Base-by-base conservation (phyloP, 2,329 filamentous ascomycete genomes). In the Aureobasidium sp. region DNA sequence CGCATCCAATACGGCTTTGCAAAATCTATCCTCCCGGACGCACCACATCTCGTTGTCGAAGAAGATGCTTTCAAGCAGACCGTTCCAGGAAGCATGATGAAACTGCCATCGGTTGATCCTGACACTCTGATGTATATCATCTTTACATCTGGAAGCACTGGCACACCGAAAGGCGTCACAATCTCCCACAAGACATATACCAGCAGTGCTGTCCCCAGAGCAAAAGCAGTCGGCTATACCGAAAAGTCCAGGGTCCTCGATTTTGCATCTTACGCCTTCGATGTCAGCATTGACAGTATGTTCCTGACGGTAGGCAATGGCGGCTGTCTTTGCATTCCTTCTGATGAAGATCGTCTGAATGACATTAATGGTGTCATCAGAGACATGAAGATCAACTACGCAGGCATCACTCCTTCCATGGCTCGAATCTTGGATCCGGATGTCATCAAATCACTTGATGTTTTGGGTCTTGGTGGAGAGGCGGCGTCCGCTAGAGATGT, bases 161-260 rank as follows among this genome's bases (percentile, higher is more conserved):
- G 68, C 9, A 66, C 66, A 11, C 67, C 70, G 5, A 71, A 70
- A 45, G 68, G 68, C 1, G 67, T 69, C 25, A 65, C 49, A 39
- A 42, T 62, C 25, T 64, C 65, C 2, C 66, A 70, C 29, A 84
- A 84, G 25, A 84, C 82, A 0, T 85, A 85, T 56, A 73, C 86
- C 7, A 73, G 76, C 2, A 79, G 77, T 4, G 79, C 77, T 0
- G 80, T 87, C 25, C 74, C 76, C 4, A 74, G 75, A 1, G 53
- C 44, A 15, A 52, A 60, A 53, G 62, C 62, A n/a, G 44, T 62
- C 8, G 58, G 58, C 31, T 62, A 53, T 15, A 62, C 42, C 5
- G 41, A 45, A 9, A 62, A 61, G 17, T 59, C 64, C 0, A 44
- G 62, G 45, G 62, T 61, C 11, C 59, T 65, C 15, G 45, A 65